Conservation (phyloP, 2,329 filamentous ascomycete species). For the Arthrobotrys conoides region DNA sequence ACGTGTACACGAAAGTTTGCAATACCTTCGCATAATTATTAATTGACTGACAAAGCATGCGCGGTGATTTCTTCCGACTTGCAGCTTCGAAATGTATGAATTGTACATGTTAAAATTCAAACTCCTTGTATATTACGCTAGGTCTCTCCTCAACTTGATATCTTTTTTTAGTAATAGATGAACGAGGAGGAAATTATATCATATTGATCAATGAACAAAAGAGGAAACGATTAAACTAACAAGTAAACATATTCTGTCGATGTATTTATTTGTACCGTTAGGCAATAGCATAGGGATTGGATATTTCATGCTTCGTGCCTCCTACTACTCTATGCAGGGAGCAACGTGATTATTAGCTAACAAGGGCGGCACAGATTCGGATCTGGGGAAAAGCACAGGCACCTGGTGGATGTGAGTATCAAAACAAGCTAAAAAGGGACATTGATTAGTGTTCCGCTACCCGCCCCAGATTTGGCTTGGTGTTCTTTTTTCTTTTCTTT, state of each 20-base stretch:
- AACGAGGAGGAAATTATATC: constrained; percentile 14
- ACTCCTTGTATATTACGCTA: constrained; percentile 12
- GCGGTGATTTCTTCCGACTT: not conserved
- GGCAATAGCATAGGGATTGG: not conserved
- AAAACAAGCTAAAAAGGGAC: constrained; percentile 5
- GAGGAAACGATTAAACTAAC: constrained; percentile 1
- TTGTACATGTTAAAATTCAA: not conserved
- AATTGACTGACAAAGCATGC: no score
- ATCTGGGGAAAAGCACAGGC: constrained; percentile 23
- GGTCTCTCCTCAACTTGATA: not conserved
- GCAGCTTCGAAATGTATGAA: constrained; percentile 8
- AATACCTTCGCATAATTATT: constrained; percentile 32
- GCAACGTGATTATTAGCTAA: constrained; percentile 30
- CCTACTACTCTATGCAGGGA: constrained; percentile 6
- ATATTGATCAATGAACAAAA: not conserved
- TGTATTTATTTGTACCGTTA: not conserved
- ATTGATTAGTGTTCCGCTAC: constrained; percentile 1
- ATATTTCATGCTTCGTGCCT: not conserved
- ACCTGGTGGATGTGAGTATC: constrained; percentile 8
- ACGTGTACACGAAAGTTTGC: constrained; percentile 22
- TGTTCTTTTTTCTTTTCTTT: no score
- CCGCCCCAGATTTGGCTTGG: not conserved
- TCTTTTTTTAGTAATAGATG: constrained; percentile 11
- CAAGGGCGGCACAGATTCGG: constrained; percentile 15
- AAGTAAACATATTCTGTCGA: not conserved